phyloP scores from a whole-genome alignment of 371 early-diverging fungal genomes.

The Syncephalis plumigaleata region DNA sequence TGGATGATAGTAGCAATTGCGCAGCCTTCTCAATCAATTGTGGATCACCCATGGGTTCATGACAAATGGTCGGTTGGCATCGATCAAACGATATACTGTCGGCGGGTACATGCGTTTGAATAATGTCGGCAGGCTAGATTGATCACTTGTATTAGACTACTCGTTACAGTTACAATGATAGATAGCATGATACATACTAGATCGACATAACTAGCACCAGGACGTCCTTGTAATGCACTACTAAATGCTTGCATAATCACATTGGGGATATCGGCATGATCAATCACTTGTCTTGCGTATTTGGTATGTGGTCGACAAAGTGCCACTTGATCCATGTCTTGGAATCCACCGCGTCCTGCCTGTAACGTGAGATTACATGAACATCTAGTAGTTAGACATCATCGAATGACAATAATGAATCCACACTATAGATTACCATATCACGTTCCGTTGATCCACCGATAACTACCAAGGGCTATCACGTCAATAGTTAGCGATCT shows the following conservation, averaged over 20 bases:
- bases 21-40: constrained; percentile 13
- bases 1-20: constrained; percentile 19
- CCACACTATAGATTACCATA: constrained; percentile 8
- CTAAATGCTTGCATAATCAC: constrained; percentile 38
- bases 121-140: constrained; percentile 41
- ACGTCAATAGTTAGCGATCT: constrained; percentile 1
- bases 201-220: constrained; percentile 58
- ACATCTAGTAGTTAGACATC: neutral
- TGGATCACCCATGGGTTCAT: constrained; percentile 26
- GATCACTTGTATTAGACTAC: too few species aligned
- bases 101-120: constrained; percentile 21
- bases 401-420: neutral
- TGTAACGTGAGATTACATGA: constrained; percentile 5
- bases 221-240: constrained; percentile 34
- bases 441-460: constrained; percentile 28
- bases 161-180: neutral
- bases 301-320: constrained; percentile 45
- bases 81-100: constrained; percentile 11
- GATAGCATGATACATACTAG: constrained; percentile 11
- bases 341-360: constrained; percentile 55
- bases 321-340: constrained; percentile 58
- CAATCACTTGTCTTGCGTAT: constrained; percentile 4
- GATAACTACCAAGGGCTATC: constrained; percentile 44
- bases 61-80: constrained; percentile 11
- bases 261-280: constrained; percentile 19